Evolutionary conservation across 2,329 filamentous ascomycete genomes (phyloP).

Genomic region (Dactylellina leptospora): DNA sequence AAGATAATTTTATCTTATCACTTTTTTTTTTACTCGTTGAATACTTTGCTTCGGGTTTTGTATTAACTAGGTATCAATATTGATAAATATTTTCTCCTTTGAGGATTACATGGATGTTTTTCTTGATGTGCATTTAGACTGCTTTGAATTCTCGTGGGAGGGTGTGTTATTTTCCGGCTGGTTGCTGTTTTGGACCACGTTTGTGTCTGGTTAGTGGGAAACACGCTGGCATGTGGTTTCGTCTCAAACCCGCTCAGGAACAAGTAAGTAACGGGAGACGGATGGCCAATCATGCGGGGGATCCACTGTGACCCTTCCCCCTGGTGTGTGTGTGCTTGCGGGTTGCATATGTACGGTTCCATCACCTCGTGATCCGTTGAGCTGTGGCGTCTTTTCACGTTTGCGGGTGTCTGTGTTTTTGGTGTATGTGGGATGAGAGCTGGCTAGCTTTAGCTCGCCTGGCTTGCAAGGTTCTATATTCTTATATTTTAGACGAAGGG

Average conservation of each 20-base stretch:
- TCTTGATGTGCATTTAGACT: background rate
- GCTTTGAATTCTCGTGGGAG: too few species aligned
- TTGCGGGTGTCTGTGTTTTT: too few species aligned
- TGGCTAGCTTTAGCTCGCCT: too few species aligned
- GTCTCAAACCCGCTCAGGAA: background rate
- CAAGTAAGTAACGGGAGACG: background rate
- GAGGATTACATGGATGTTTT: background rate
- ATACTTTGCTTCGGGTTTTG: too few species aligned
- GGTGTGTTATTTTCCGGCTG: background rate
- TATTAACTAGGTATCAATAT: background rate
- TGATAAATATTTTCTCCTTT: background rate
- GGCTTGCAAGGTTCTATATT: too few species aligned
- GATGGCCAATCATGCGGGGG: background rate
- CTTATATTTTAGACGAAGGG: too few species aligned
- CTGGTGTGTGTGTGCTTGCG: too few species aligned
- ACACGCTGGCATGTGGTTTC: background rate
- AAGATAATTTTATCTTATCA: background rate
- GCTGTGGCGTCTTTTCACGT: too few species aligned
- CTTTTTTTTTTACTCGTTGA: constrained; percentile 3
- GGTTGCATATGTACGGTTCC: too few species aligned
- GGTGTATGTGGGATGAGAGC: too few species aligned
- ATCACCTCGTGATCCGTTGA: too few species aligned
- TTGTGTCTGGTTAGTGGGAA: background rate
- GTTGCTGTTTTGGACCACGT: background rate
- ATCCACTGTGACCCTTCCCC: background rate